Conservation (phyloP, 2,329 filamentous ascomycete species). For the Leptosphaerulina australis region DNA sequence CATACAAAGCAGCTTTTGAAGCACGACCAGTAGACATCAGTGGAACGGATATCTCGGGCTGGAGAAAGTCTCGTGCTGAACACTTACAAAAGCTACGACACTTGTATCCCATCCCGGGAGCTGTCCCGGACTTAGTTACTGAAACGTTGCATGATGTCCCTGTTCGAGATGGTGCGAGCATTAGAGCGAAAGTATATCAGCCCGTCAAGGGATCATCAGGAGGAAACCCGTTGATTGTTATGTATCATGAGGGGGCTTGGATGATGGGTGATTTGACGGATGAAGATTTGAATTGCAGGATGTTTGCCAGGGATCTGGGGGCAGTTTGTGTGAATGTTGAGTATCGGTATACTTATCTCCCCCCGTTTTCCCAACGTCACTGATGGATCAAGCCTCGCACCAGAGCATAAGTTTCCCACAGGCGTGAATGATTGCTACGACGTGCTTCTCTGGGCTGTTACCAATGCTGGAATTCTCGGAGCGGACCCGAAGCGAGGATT, state of each 20-base stretch:
- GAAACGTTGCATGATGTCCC: slow-evolving; percentile 37
- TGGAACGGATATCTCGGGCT: slow-evolving; percentile 25
- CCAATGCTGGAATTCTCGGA: slow-evolving; percentile 37
- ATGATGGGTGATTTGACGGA: slow-evolving; percentile 52
- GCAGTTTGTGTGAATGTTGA: slow-evolving; percentile 57
- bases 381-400: slow-evolving; percentile 50
- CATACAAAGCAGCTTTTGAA: slow-evolving; percentile 36
- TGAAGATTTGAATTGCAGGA: slow-evolving; percentile 52
- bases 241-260: slow-evolving; percentile 55
- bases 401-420: slow-evolving; percentile 58
- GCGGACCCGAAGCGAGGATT: slow-evolving; percentile 55
- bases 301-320: slow-evolving; percentile 46
- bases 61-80: slow-evolving; percentile 30
- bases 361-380: neutral
- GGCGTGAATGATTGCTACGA: slow-evolving; percentile 58
- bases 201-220: slow-evolving; percentile 28
- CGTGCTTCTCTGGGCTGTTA: slow-evolving; percentile 51
- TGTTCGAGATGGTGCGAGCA: slow-evolving; percentile 33
- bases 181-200: slow-evolving; percentile 38
- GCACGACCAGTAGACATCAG: slow-evolving; percentile 28
- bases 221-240: slow-evolving; percentile 34
- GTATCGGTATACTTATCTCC: slow-evolving; percentile 49
- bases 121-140: slow-evolving; percentile 36
- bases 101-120: slow-evolving; percentile 39
- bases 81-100: slow-evolving; percentile 40